A percentile compares a stretch with the other conserved stretches of the same genome.
Evolutionary conservation across 2,329 filamentous ascomycete species (phyloP).

Genomic region (Neonectria punicea): DNA sequence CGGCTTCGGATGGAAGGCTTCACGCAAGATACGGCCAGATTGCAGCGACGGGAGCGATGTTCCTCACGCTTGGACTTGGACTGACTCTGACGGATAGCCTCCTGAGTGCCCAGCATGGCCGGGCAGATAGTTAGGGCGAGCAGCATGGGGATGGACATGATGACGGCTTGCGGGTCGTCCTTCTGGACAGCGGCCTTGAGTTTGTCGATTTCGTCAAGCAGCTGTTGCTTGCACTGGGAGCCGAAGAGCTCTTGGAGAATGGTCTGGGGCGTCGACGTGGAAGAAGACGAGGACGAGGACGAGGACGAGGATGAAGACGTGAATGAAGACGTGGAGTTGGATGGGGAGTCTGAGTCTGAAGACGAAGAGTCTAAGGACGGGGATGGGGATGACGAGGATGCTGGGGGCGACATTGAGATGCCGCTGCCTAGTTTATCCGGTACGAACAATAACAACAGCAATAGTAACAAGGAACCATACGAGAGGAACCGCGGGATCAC

Average conservation of each 20-base stretch:
- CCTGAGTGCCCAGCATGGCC: conserved; percentile 57
- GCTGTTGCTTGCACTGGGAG: conserved; percentile 37
- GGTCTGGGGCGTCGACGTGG: conserved; percentile 26
- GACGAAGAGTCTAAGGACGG: conserved; percentile 10
- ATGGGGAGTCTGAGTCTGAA: conserved; percentile 26
- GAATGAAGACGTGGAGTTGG: conserved; percentile 19
- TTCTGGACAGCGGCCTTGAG: conserved; percentile 40
- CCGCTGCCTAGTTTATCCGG: conserved; percentile 6
- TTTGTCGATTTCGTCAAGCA: conserved; percentile 41
- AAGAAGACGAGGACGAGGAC: conserved; percentile 25
- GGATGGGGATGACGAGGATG: conserved; percentile 27
- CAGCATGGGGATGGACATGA: conserved; percentile 45
- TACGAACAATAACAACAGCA: background rate
- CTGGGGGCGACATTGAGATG: conserved; percentile 38
- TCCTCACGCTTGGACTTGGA: conserved; percentile 58
- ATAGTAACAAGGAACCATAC: conserved; percentile 24
- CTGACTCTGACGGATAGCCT: conserved; percentile 59
- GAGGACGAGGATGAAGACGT: conserved; percentile 16
- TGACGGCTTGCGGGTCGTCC: conserved; percentile 41
- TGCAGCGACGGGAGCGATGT: conserved; percentile 59
- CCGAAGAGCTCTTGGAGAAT: conserved; percentile 39
- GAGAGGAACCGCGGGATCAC: conserved; percentile 25
- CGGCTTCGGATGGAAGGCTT: conserved; percentile 57
- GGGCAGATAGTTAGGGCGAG: conserved; percentile 45
- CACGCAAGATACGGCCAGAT: conserved; percentile 57